Conservation (phyloP, 495 filamentous ascomycete genomes). For the Penicillium flavigenum region DNA sequence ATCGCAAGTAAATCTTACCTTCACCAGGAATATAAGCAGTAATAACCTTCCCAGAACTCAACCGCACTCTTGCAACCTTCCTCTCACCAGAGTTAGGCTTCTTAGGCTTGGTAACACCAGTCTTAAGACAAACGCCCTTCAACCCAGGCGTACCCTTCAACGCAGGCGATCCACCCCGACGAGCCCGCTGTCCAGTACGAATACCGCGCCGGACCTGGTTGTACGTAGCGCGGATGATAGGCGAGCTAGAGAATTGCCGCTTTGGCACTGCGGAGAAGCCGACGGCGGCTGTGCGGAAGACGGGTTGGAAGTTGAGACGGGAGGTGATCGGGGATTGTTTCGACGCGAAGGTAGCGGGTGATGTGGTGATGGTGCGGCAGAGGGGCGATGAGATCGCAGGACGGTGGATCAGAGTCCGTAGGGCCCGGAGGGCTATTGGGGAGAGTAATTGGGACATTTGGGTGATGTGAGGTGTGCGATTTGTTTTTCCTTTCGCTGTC, state of each 20-base stretch:
- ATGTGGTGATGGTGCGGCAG: conserved; percentile 25
- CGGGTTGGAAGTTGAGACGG: conserved; percentile 37
- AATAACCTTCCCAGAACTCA: conserved; percentile 83
- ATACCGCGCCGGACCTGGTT: conserved; percentile 67
- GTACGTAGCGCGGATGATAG: conserved; percentile 45
- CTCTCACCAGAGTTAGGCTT: conserved; percentile 97
- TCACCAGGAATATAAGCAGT: conserved; percentile 94
- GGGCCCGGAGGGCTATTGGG: conserved; percentile 38
- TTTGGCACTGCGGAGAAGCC: conserved; percentile 18
- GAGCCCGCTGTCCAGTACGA: conserved; percentile 69
- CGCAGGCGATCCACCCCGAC: conserved; percentile 83
- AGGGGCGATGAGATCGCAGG: conserved; percentile 24
- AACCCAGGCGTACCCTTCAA: conserved; percentile 73
- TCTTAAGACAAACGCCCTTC: conserved; percentile 94
- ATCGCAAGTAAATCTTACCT: conserved; percentile 48
- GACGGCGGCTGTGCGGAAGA: conserved; percentile 35
- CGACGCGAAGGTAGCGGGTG: conserved; percentile 16
- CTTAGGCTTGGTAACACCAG: conserved; percentile 90
- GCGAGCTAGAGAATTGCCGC: conserved; percentile 48
- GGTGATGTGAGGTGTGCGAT: conserved; percentile 1
- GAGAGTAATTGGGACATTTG: conserved; percentile 42
- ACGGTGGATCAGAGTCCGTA: conserved; percentile 40
- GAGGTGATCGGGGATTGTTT: conserved; percentile 22
- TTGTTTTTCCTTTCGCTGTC: not conserved
- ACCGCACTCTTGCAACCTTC: conserved; percentile 83